Evolutionary conservation across 2,329 filamentous ascomycete species (phyloP).

Genomic region (Helotiales sp.): DNA sequence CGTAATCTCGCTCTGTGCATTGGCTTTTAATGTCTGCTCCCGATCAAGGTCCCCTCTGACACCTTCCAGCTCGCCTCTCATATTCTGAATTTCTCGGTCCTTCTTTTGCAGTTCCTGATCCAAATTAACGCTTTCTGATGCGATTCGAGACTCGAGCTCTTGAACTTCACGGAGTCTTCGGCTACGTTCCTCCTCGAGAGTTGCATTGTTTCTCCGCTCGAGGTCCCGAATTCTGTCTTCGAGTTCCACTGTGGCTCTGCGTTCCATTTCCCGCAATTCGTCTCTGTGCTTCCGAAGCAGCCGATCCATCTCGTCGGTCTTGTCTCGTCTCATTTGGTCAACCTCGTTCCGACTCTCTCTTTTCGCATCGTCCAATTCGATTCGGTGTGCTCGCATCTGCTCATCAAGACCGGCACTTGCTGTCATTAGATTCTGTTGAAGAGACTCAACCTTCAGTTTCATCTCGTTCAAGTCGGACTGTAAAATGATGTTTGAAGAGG

Average conservation of each 20-base stretch:
- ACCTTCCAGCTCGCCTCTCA: slow-evolving; percentile 52
- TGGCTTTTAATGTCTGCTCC: slow-evolving; percentile 58
- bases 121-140: slow-evolving; percentile 50
- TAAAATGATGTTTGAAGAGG: slow-evolving; percentile 54
- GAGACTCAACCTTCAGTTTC: slow-evolving; percentile 46
- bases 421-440: slow-evolving; percentile 50
- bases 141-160: slow-evolving; percentile 61
- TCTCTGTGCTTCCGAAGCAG: slow-evolving; percentile 67
- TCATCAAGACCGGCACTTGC: slow-evolving; percentile 57
- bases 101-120: slow-evolving; percentile 46
- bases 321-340: slow-evolving; percentile 56
- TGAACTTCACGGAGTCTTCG: slow-evolving; percentile 66
- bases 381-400: slow-evolving; percentile 54
- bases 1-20: slow-evolving; percentile 54
- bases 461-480: slow-evolving; percentile 71
- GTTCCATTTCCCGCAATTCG: slow-evolving; percentile 67
- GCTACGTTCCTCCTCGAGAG: slow-evolving; percentile 68
- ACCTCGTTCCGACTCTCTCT: slow-evolving; percentile 61
- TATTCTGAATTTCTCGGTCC: slow-evolving; percentile 58
- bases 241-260: slow-evolving; percentile 58
- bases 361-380: slow-evolving; percentile 58
- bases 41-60: slow-evolving; percentile 59
- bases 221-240: slow-evolving; percentile 41
- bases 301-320: slow-evolving; percentile 60
- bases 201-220: slow-evolving; percentile 44